Evolutionary conservation across 2,329 filamentous ascomycete genomes (phyloP).

Genomic region (Stagonosporopsis cucurbitacearum): DNA sequence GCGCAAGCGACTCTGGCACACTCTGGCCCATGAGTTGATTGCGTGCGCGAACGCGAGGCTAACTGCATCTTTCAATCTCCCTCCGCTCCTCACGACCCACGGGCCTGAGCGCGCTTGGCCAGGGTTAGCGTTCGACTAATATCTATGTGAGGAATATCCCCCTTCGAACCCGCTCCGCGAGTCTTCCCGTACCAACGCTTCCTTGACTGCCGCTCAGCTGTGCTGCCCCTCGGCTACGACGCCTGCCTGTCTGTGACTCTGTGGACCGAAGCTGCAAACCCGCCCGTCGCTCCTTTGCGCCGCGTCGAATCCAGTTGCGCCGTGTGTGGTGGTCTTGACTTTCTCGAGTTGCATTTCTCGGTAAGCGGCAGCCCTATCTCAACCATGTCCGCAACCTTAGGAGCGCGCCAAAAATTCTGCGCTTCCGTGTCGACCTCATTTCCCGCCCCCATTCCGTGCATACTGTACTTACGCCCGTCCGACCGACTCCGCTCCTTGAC

Average conservation of each 20-base stretch:
- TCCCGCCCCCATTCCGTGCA: conserved; percentile 35
- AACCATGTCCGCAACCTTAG: conserved; percentile 34
- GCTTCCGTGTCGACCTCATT: conserved; percentile 36
- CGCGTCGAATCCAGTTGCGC: conserved; percentile 7
- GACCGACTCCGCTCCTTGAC: conserved; percentile 20
- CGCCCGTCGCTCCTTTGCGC: conserved; percentile 44
- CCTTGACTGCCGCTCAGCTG: conserved; percentile 27
- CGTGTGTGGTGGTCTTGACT: neutral
- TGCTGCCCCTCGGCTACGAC: conserved; percentile 28
- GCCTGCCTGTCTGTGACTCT: conserved; percentile 35
- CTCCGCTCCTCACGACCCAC: conserved; percentile 20
- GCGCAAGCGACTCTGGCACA: conserved; percentile 5
- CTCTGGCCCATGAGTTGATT: conserved; percentile 14
- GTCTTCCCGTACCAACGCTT: conserved; percentile 31
- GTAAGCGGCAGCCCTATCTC: conserved; percentile 40
- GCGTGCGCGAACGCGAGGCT: conserved; percentile 14
- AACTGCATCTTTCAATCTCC: conserved; percentile 17
- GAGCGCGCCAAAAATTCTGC: conserved; percentile 46
- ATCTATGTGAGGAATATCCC: conserved; percentile 38
- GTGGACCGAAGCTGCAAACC: conserved; percentile 31
- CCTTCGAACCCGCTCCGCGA: conserved; percentile 39
- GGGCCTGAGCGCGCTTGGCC: conserved; percentile 31
- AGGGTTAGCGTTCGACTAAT: conserved; percentile 34
- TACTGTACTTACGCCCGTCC: conserved; percentile 24
- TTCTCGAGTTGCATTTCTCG: conserved; percentile 30